Evolutionary conservation across 768 basidiomycete species (phyloP).

Genomic region (Lactarius sp.): DNA sequence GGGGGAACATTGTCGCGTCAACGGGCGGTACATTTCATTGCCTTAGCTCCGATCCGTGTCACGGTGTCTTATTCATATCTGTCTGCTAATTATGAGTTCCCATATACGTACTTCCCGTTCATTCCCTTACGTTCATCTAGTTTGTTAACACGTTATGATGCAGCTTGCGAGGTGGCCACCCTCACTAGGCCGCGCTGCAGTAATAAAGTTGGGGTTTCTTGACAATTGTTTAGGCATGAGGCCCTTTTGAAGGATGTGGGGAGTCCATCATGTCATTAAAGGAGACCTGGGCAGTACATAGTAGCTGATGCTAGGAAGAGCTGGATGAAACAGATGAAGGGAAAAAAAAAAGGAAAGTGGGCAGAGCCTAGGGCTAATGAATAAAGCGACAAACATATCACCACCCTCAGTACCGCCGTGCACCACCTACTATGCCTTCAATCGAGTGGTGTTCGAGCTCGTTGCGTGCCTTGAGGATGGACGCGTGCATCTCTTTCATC

Average conservation of each 20-base stretch:
- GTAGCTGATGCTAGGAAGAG: conserved; percentile 7
- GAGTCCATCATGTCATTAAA: conserved; percentile 19
- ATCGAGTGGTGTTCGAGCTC: conserved; percentile 96
- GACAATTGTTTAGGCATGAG: no score
- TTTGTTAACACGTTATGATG: no score
- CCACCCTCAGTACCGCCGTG: conserved; percentile 45
- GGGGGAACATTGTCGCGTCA: no score
- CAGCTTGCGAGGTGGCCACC: no score
- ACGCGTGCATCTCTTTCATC: conserved; percentile 97
- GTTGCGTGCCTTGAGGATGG: conserved; percentile 88
- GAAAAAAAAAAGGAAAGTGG: not conserved
- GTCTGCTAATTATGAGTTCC: not conserved
- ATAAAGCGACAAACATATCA: not conserved
- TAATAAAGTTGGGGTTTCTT: no score
- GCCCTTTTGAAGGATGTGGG: not conserved
- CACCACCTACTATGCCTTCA: conserved; percentile 67
- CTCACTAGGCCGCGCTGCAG: no score
- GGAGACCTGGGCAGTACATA: conserved; percentile 23
- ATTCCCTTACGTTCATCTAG: not conserved
- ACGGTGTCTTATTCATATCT: not conserved
- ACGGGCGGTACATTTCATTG: not conserved
- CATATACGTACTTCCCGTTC: not conserved
- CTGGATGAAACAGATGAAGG: not conserved
- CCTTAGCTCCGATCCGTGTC: not conserved
- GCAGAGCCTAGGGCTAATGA: not conserved